A percentile compares a stretch with the other conserved stretches of the same genome.
Evolutionary conservation across 331 rosid genomes (phyloP).

Genomic region (Malus hybrid): DNA sequence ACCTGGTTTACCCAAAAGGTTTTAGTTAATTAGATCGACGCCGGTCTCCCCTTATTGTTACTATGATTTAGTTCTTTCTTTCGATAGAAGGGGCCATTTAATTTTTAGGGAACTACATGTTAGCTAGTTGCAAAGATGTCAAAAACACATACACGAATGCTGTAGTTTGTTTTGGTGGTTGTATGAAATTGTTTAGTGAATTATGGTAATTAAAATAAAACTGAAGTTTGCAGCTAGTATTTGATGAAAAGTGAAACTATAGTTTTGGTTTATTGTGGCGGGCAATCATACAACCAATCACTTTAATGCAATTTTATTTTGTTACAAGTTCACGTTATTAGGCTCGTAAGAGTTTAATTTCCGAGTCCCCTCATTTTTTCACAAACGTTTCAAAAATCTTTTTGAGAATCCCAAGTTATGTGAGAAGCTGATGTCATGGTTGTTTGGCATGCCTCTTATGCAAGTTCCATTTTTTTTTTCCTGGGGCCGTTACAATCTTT

Average conservation of each 20-base stretch:
- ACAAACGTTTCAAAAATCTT: no score
- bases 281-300: no score
- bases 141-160: neutral
- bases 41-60: neutral
- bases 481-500: no score
- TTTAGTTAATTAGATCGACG: conserved; percentile 10
- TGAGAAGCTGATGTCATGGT: no score
- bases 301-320: no score
- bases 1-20: neutral
- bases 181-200: neutral
- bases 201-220: conserved; percentile 3
- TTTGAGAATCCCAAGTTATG: no score
- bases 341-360: no score
- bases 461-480: no score
- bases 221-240: neutral
- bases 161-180: conserved; percentile 8
- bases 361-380: no score
- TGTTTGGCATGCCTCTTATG: no score
- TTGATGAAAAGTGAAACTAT: neutral
- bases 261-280: neutral
- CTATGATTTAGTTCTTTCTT: neutral
- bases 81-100: conserved; percentile 3
- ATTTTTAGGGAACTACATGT: conserved; percentile 11
- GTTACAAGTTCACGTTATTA: no score
- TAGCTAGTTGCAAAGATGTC: conserved; percentile 14